Percentiles rank a stretch among this genome's conserved stretches.
These are phyloP conservation scores for Aspergillus tanneri DNA, from an alignment of 2,329 filamentous ascomycete genomes.

Conservation along the genomic window DNA sequence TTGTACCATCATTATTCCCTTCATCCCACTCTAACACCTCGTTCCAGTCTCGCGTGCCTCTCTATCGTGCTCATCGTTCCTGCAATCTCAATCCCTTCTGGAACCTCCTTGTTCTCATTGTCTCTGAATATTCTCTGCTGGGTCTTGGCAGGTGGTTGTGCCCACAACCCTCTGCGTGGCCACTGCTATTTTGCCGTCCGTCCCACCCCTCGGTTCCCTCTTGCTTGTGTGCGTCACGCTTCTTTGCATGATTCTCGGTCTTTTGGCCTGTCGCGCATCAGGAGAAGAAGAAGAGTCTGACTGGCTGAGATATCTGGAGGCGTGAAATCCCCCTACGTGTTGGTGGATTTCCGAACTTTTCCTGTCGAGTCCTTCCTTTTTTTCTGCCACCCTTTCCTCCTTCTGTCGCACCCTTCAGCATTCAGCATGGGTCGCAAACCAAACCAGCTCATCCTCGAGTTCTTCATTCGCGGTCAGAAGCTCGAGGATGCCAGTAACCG, in stretches of 20 bases:
- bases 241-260: neutral
- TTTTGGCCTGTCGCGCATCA: neutral
- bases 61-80: neutral
- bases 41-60: neutral
- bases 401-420: constrained; percentile 6
- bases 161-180: neutral
- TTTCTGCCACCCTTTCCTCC: constrained; percentile 16
- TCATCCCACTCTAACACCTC: constrained; percentile 7
- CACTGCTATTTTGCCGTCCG: constrained; percentile 8
- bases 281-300: neutral
- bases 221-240: constrained; percentile 2
- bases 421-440: constrained; percentile 74
- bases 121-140: neutral
- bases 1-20: constrained; percentile 13
- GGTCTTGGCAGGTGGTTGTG: neutral
- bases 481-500: constrained; percentile 86
- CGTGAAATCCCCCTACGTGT: too few relatives aligned
- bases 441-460: constrained; percentile 80
- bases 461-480: constrained; percentile 83
- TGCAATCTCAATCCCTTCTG: neutral
- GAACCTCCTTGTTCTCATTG: neutral
- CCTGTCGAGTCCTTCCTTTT: constrained; percentile 8
- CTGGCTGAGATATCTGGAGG: too few relatives aligned
- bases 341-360: constrained; percentile 6
- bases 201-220: constrained; percentile 5